These are phyloP conservation scores for Solanum arcanum DNA, from an alignment of 257 asterid genomes.

Conservation along the genomic window DNA sequence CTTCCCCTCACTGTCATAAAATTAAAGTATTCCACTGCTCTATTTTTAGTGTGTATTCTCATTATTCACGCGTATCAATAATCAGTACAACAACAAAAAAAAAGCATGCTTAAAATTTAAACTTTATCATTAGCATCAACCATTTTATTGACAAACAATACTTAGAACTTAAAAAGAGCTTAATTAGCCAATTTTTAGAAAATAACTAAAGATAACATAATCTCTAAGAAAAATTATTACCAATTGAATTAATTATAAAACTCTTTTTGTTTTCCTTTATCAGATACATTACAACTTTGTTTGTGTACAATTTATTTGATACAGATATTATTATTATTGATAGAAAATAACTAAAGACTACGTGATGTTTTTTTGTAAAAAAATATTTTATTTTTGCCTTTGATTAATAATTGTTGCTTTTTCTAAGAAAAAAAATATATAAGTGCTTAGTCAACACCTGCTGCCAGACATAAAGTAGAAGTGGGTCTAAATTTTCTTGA, in stretches of 20 bases:
- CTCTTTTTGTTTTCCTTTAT: too few species aligned
- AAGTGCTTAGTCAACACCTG: slow-evolving; percentile 49
- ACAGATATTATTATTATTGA: too few species aligned
- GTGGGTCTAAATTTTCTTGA: slow-evolving; percentile 45
- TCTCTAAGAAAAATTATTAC: too few species aligned
- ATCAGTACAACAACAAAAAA: neutral
- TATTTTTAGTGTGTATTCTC: neutral
- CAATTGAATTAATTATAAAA: too few species aligned
- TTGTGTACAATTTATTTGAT: too few species aligned
- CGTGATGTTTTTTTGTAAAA: neutral
- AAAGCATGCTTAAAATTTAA: neutral
- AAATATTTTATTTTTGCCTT: neutral
- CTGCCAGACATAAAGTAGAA: slow-evolving; percentile 38
- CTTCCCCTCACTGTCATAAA: neutral
- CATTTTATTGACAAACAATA: neutral
- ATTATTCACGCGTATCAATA: neutral
- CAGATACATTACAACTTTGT: too few species aligned
- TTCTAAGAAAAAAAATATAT: neutral
- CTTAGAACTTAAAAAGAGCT: neutral
- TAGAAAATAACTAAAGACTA: too few species aligned
- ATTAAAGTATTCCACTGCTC: neutral
- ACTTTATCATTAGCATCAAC: neutral
- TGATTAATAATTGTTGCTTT: neutral
- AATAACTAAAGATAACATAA: neutral
- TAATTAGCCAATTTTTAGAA: neutral